Base-by-base conservation (phyloP, 2,329 filamentous ascomycete species). In the Cercospora sesami region DNA sequence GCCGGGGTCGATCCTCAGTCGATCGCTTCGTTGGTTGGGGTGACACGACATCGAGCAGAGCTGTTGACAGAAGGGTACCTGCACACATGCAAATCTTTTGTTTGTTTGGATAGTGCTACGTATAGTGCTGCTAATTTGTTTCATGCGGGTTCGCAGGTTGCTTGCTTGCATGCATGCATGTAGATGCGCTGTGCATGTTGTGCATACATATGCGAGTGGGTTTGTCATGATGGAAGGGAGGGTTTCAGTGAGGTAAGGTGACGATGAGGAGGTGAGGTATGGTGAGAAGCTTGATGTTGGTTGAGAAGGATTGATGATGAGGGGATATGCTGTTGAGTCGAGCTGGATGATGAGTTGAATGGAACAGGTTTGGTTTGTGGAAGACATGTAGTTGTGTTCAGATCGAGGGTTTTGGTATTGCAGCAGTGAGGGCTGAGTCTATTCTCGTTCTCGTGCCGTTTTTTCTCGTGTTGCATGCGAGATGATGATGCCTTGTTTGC, bases 91-190 rank as follows among this genome's bases (percentile, higher is more conserved):
- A 12, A 57, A 30, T 39, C 33, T 39, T 39, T 39, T 39, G 33
- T 39, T 39, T 14, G 33, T 16, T 39, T 39, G 33, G 33, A 5
- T 3, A 39, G 14, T 39, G 2, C 33, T 39, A 39, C 33, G 31
- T 33, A n/a, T 39, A 39, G 53, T 28, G 3, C 45, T 23, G 18
- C 18, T 14, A 12, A 51, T 14, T 23, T 51, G 45, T 51, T 58
- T 58, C 53, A 58, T 58, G 53, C 53, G 53, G 53, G 53, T 58
- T 30, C 53, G 53, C 26, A 31, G 26, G 53, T n/a, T 18, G 53
- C 16, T 16, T 28, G 23, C 26, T 18, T 58, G 53, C 16, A 26
- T 28, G 23, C 26, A 30, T 58, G 53, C 14, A 28, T 30, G n/a
- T 14, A 39, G 33, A 39, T 39, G 23, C 23, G 3, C 42, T 39